Percentiles rank a stretch among this genome's conserved stretches.
Conservation (phyloP, 345 rosid species). For the Acer negundo region DNA sequence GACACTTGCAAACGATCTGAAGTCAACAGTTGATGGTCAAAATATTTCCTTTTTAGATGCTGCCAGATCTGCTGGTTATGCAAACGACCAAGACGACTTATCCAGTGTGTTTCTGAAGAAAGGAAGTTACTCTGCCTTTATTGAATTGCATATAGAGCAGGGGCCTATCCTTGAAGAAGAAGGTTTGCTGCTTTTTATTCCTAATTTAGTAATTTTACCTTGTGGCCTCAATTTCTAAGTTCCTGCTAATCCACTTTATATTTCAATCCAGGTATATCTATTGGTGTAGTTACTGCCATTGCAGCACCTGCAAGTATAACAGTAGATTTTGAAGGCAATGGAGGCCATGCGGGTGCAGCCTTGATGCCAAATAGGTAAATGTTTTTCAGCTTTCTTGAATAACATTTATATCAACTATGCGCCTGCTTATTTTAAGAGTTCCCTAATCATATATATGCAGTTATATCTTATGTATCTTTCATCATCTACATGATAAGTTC, state of each 20-base stretch:
- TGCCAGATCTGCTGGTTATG: conserved; percentile 85
- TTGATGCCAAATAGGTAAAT: conserved; percentile 86
- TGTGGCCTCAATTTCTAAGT: not conserved
- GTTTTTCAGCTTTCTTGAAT: not conserved
- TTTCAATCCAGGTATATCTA: conserved; percentile 54
- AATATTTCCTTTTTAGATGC: conserved; percentile 78
- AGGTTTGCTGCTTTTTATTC: conserved; percentile 45
- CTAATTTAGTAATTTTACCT: not conserved
- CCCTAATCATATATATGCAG: not conserved
- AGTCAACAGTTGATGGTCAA: conserved; percentile 66
- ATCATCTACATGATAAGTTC: not conserved
- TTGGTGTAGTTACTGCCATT: conserved; percentile 90
- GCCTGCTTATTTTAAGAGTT: not conserved
- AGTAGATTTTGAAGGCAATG: conserved; percentile 89
- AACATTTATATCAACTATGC: not conserved
- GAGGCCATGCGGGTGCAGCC: conserved; percentile 97
- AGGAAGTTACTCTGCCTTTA: conserved; percentile 75
- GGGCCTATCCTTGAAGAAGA: conserved; percentile 88
- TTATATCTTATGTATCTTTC: no score
- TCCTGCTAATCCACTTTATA: conserved; percentile 17
- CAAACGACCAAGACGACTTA: conserved; percentile 53
- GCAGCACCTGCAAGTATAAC: conserved; percentile 98
- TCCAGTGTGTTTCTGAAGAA: conserved; percentile 62
- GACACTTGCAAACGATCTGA: conserved; percentile 58
- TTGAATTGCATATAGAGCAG: conserved; percentile 97